phyloP scores from a whole-genome alignment of 305 asterid species.

The Fraxinus sp. region DNA sequence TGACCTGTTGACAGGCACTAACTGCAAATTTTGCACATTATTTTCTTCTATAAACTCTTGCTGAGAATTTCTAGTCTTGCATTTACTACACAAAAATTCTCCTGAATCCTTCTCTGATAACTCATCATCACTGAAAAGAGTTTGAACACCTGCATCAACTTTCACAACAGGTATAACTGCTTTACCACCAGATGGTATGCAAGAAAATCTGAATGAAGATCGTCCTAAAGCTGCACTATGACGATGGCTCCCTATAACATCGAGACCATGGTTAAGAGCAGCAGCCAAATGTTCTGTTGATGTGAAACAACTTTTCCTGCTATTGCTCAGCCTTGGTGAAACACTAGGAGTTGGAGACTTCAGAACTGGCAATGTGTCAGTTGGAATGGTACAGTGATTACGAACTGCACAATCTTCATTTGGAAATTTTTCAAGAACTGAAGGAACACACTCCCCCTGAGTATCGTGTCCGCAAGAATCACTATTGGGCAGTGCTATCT shows the following conservation, averaged over 20 bases:
- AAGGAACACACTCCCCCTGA: slow-evolving; percentile 27
- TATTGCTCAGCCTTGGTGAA: slow-evolving; percentile 66
- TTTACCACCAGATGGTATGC: slow-evolving; percentile 57
- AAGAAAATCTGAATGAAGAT: slow-evolving; percentile 75
- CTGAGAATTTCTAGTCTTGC: slow-evolving; percentile 51
- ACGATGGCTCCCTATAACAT: slow-evolving; percentile 67
- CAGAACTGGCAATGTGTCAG: slow-evolving; percentile 46
- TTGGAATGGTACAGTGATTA: slow-evolving; percentile 36
- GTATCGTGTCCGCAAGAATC: slow-evolving; percentile 31
- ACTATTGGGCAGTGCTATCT: slow-evolving; percentile 19
- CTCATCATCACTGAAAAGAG: slow-evolving; percentile 43
- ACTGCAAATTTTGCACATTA: slow-evolving; percentile 68
- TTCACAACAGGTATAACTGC: slow-evolving; percentile 53
- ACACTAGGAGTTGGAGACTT: slow-evolving; percentile 83
- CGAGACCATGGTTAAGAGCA: slow-evolving; percentile 84
- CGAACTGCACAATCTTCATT: slow-evolving; percentile 39
- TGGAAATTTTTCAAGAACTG: slow-evolving; percentile 24
- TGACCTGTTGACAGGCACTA: slow-evolving; percentile 61
- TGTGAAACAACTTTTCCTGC: slow-evolving; percentile 75
- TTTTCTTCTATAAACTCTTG: slow-evolving; percentile 39
- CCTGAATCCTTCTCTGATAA: slow-evolving; percentile 27
- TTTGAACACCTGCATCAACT: slow-evolving; percentile 90
- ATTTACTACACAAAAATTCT: slow-evolving; percentile 56
- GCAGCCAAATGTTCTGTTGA: slow-evolving; percentile 81
- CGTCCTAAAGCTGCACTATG: slow-evolving; percentile 60